Base-by-base conservation (phyloP, 805 yeast genomes). In the Hanseniaspora clermontiae region DNA sequence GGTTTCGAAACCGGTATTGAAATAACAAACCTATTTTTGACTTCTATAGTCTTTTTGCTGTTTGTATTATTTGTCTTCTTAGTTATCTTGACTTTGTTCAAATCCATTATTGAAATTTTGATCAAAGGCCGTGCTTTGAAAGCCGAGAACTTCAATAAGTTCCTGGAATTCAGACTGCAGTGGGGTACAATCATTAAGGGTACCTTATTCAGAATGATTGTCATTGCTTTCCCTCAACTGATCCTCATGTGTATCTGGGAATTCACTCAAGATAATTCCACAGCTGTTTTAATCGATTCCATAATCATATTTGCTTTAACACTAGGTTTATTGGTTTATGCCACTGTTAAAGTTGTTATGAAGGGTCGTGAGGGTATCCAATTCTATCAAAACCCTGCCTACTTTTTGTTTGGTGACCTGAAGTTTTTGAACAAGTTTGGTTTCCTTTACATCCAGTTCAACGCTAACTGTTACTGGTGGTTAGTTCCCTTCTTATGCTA, bases 111-210 rank as follows among this genome's bases (percentile, higher is more conserved):
- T 70, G 96, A 82, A 69, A 76, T 79, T 49, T 74, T 76, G 52
- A 77, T 82, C 37, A 76, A 82, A 61, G 69, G 84, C 4, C 77
- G 80, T 34, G 65, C 77, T 17, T 76, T 87, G 73, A 76, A 76
- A 58, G 79, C 79, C 46, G 76, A 72, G 58, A 63, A 68, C 14
- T 46, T 39, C 27, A 78, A 82, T 43, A 82, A 82, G 68, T 86
- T 87, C 66, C 71, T 75, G 56, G 89, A 83, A 59, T 91, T 82
- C 68, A 81, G 98, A 68, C 75, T 73, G 57, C 84, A 87, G 63
- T 93, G 95, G 96, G 73, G 80, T 24, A 74, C 78, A n/a, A 79
- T 88, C 63, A 81, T 87, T 64, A 91, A 90, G 69, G 98, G 98
- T 51, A 79, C 93, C 8, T 69, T 93, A 58, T 93, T 83, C 75